Evolutionary conservation across 2,329 filamentous ascomycete species (phyloP).

Genomic region (Fusarium hostae): DNA sequence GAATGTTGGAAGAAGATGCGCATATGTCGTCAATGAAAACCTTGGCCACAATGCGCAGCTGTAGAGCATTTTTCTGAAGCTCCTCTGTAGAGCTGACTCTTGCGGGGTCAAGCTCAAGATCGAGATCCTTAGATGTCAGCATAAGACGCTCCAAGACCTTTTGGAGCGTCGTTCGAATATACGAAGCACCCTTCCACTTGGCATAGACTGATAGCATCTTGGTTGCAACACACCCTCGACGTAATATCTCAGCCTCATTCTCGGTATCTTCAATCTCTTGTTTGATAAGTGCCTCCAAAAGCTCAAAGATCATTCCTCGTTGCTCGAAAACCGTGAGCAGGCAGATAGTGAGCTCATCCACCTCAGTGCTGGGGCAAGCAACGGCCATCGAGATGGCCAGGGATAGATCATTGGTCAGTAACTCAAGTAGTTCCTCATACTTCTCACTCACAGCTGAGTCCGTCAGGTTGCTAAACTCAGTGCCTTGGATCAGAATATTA

Average conservation of each 20-base stretch:
- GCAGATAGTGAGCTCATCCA: constrained; percentile 75
- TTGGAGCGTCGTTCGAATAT: constrained; percentile 72
- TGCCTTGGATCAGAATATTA: constrained; percentile 77
- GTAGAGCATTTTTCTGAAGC: constrained; percentile 72
- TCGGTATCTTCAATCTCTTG: constrained; percentile 78
- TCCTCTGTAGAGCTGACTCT: constrained; percentile 70
- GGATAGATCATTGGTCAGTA: constrained; percentile 71
- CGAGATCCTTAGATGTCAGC: constrained; percentile 73
- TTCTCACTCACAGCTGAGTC: constrained; percentile 75
- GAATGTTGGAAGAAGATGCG: constrained; percentile 69
- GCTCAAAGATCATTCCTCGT: constrained; percentile 69
- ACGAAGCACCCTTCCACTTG: constrained; percentile 75
- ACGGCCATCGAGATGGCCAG: constrained; percentile 72
- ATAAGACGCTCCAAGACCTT: constrained; percentile 75
- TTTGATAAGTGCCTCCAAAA: constrained; percentile 74
- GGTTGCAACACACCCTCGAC: constrained; percentile 76
- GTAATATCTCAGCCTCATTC: constrained; percentile 73
- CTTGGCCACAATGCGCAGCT: constrained; percentile 74
- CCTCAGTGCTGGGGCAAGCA: constrained; percentile 73
- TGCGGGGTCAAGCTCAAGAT: constrained; percentile 74
- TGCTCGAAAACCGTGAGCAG: constrained; percentile 77
- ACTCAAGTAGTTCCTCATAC: constrained; percentile 72
- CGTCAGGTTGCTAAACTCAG: constrained; percentile 75
- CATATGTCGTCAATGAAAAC: constrained; percentile 79
- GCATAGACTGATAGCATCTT: constrained; percentile 78